Evolutionary conservation across 257 asterid genomes (phyloP).

Genomic region (Penstemon davidsonii): DNA sequence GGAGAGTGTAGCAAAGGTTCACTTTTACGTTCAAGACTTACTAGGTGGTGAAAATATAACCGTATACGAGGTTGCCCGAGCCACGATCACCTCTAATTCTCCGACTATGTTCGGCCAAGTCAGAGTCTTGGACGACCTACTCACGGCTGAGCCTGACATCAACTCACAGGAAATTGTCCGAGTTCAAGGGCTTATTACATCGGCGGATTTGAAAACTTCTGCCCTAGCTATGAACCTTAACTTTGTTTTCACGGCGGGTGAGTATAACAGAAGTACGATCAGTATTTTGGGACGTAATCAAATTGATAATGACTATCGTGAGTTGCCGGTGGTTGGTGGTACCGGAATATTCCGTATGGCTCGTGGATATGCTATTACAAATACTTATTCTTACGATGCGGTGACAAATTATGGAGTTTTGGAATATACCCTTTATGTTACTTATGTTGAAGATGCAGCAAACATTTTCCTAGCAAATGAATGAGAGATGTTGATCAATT

Average conservation of each 20-base stretch:
- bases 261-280: conserved; percentile 40
- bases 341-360: conserved; percentile 43
- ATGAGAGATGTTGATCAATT: no score
- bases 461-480: no score
- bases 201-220: conserved; percentile 14
- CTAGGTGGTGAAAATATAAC: conserved; percentile 29
- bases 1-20: conserved; percentile 27
- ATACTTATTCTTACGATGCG: conserved; percentile 24
- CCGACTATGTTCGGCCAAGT: conserved; percentile 35
- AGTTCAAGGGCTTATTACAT: conserved; percentile 37
- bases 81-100: conserved; percentile 36
- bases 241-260: conserved; percentile 36
- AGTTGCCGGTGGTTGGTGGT: conserved; percentile 46
- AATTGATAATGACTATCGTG: background rate
- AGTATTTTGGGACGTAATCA: conserved; percentile 39
- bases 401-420: conserved; percentile 28
- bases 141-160: conserved; percentile 36
- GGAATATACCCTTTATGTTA: conserved; percentile 32
- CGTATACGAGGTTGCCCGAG: conserved; percentile 36
- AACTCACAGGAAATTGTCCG: conserved; percentile 35
- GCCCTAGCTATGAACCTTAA: conserved; percentile 35
- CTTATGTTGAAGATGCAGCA: no score
- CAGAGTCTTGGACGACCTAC: conserved; percentile 34
- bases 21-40: conserved; percentile 37
- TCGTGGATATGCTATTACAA: conserved; percentile 40